Evolutionary conservation across 1,284 basidiomycete species (phyloP).

Genomic region (Ustilago shanxiensis): DNA sequence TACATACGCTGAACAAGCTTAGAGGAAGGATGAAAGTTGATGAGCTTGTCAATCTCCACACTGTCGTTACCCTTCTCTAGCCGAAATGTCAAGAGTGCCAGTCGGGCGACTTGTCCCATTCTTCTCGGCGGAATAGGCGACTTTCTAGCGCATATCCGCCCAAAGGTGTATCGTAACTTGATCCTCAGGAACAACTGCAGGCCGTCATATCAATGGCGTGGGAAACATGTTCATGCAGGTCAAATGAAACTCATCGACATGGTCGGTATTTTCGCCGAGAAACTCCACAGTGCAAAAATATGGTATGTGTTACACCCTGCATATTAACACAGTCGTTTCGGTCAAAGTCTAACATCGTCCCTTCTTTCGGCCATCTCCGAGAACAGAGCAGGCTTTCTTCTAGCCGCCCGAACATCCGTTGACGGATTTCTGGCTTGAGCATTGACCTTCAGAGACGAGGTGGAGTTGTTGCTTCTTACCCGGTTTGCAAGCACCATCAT

Average conservation of each 20-base stretch:
- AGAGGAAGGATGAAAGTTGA: neutral
- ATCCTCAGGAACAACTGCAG: neutral
- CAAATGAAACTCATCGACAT: too few relatives aligned
- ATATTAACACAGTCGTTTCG: too few relatives aligned
- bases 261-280: too few relatives aligned
- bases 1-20: neutral
- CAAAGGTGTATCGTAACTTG: neutral
- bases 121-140: neutral
- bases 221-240: neutral
- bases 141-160: neutral
- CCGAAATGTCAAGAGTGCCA: neutral
- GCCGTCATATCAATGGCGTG: neutral
- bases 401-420: conserved; percentile 33
- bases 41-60: neutral
- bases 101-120: neutral
- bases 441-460: conserved; percentile 6
- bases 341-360: neutral
- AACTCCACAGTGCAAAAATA: too few relatives aligned
- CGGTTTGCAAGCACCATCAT: neutral
- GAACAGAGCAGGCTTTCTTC: conserved; percentile 9
- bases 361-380: conserved; percentile 46
- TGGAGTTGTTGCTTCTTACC: conserved; percentile 9
- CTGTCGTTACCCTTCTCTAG: neutral
- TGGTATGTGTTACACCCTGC: too few relatives aligned
- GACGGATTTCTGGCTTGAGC: neutral